Evolutionary conservation across 352 stramenopile species (phyloP).

Genomic region (Phytophthora macrochlamydospora): DNA sequence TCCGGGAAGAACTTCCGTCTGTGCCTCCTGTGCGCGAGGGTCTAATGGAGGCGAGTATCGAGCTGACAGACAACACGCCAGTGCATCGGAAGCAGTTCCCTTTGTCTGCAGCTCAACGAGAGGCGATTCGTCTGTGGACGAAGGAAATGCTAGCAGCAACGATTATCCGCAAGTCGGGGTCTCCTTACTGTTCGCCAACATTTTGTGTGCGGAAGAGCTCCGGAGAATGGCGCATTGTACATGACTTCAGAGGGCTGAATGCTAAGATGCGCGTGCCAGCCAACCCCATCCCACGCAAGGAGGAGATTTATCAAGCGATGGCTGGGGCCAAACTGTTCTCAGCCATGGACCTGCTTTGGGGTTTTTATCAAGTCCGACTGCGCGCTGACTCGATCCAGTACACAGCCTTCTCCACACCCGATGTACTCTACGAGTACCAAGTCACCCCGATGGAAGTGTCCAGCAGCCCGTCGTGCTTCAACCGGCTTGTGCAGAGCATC

Average conservation of each 20-base stretch:
- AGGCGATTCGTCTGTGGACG: not conserved
- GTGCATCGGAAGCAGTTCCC: conserved; percentile 2
- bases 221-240: not conserved
- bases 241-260: conserved; percentile 4
- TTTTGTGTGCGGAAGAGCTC: conserved; percentile 3
- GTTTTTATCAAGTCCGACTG: not conserved
- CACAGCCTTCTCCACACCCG: conserved; percentile 1
- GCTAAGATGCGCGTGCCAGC: not conserved
- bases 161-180: not conserved
- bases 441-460: conserved; percentile 5
- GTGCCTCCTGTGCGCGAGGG: not conserved
- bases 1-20: conserved; percentile 6
- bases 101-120: not conserved
- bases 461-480: conserved; percentile 6
- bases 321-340: not conserved
- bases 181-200: conserved; percentile 7
- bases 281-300: not conserved
- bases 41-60: conserved; percentile 6
- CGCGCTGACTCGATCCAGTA: conserved; percentile 1
- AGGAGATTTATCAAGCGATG: conserved; percentile 6
- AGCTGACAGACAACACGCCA: not conserved
- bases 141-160: conserved; percentile 1
- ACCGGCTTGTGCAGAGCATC: not conserved
- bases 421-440: conserved; percentile 1
- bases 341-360: conserved; percentile 1